Conservation (phyloP, 768 basidiomycete species). For the Agrocybe pediades region DNA sequence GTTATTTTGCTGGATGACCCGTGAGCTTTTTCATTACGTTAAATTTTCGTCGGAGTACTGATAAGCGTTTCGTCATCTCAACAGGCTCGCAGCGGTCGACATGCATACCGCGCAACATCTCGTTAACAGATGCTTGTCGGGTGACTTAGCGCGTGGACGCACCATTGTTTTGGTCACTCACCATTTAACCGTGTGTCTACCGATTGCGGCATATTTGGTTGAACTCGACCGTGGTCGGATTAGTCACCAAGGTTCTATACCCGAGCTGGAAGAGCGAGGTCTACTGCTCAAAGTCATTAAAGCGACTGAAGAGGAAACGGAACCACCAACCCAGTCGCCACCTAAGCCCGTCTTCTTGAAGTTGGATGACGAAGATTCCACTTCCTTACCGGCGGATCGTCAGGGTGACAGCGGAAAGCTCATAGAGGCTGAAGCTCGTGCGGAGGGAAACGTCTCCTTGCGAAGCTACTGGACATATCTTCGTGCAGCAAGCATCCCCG, state of each 20-base stretch:
- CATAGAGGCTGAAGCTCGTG: conserved; percentile 61
- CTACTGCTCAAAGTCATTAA: conserved; percentile 48
- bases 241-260: conserved; percentile 49
- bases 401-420: conserved; percentile 46
- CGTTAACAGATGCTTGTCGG: conserved; percentile 61
- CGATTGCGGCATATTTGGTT: conserved; percentile 67
- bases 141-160: conserved; percentile 59
- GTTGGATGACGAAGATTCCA: conserved; percentile 16
- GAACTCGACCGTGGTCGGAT: conserved; percentile 55
- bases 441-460: conserved; percentile 64
- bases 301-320: conserved; percentile 42
- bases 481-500: conserved; percentile 55
- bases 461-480: conserved; percentile 67
- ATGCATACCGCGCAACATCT: conserved; percentile 79
- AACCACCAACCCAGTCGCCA: conserved; percentile 11
- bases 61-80: conserved; percentile 4
- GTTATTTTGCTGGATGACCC: conserved; percentile 72
- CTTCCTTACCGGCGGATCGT: conserved; percentile 7
- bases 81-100: conserved; percentile 68
- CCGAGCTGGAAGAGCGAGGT: conserved; percentile 45
- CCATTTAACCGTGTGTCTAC: conserved; percentile 73
- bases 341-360: neutral
- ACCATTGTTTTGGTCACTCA: conserved; percentile 87
- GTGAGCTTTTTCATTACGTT: conserved; percentile 41
- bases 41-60: neutral